Conservation (phyloP, 148 eudicot species). For the Arbutus unedo region DNA sequence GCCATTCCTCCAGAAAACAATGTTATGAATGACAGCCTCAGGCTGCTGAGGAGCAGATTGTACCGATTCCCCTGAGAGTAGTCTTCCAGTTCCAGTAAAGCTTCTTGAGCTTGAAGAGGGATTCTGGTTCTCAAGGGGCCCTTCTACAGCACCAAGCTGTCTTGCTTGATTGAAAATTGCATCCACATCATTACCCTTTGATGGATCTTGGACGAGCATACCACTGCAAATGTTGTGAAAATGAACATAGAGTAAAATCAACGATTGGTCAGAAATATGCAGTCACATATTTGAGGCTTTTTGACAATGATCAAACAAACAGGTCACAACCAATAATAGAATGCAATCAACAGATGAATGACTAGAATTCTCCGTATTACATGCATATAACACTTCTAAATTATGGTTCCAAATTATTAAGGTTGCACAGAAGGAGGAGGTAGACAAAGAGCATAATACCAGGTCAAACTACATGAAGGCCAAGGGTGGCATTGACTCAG, state of each 20-base stretch:
- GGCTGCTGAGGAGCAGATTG: constrained; percentile 71
- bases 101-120: constrained; percentile 79
- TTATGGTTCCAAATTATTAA: not conserved
- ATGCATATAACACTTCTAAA: not conserved
- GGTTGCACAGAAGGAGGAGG: not conserved
- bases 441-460: not conserved
- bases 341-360: not conserved
- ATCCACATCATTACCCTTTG: constrained; percentile 84
- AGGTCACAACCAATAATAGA: not conserved
- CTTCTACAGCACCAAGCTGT: constrained; percentile 72
- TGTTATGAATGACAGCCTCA: constrained; percentile 64
- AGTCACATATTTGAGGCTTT: not conserved
- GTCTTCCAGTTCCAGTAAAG: constrained; percentile 82
- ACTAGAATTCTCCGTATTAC: not conserved
- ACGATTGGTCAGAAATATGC: not conserved
- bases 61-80: constrained; percentile 65
- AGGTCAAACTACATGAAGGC: not conserved
- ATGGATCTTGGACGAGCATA: constrained; percentile 87
- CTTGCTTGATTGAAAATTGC: constrained; percentile 82
- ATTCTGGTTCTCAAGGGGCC: constrained; percentile 52
- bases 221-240: constrained; percentile 51
- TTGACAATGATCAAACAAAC: constrained; percentile 4
- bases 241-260: not conserved
- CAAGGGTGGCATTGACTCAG: not conserved
- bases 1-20: constrained; percentile 91